A percentile compares a stretch with the other conserved stretches of the same genome.
Conservation (phyloP, 2,329 filamentous ascomycete genomes). For the Paecilomyces sp. region DNA sequence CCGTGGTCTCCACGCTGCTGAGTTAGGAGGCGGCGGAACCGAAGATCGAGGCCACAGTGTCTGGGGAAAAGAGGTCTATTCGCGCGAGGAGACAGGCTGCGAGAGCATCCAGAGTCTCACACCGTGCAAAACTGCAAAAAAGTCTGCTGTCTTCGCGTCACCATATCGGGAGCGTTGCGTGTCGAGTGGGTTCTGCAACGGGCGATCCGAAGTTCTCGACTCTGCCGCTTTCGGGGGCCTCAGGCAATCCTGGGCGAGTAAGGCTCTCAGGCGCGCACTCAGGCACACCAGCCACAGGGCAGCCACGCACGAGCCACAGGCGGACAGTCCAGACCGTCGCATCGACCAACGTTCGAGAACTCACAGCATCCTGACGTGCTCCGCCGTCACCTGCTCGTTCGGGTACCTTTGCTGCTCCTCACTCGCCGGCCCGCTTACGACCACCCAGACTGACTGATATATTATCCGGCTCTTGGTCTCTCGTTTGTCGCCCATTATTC, state of each 20-base stretch:
- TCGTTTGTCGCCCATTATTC: not conserved
- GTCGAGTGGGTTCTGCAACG: not conserved
- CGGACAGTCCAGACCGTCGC: not conserved
- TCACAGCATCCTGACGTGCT: conserved; percentile 1
- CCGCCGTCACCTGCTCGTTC: not conserved
- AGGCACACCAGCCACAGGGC: not conserved
- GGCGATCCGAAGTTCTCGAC: not conserved
- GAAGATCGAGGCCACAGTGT: not conserved
- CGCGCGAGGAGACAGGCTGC: not conserved
- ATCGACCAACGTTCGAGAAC: not conserved
- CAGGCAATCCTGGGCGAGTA: not conserved
- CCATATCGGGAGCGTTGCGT: not conserved
- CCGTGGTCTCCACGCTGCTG: not conserved
- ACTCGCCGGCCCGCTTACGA: not conserved
- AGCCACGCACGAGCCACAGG: not conserved
- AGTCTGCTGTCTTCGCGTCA: not conserved
- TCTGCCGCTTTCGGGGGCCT: not conserved
- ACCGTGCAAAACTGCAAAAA: not conserved
- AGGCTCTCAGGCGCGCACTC: not conserved
- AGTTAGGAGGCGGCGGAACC: not conserved
- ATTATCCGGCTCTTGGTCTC: not conserved
- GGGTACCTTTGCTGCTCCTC: not conserved
- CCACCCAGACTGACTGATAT: not conserved
- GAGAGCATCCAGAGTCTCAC: no score
- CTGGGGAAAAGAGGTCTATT: not conserved